Evolutionary conservation across 2,329 filamentous ascomycete genomes (phyloP).

Genomic region (Curvularia sp.): DNA sequence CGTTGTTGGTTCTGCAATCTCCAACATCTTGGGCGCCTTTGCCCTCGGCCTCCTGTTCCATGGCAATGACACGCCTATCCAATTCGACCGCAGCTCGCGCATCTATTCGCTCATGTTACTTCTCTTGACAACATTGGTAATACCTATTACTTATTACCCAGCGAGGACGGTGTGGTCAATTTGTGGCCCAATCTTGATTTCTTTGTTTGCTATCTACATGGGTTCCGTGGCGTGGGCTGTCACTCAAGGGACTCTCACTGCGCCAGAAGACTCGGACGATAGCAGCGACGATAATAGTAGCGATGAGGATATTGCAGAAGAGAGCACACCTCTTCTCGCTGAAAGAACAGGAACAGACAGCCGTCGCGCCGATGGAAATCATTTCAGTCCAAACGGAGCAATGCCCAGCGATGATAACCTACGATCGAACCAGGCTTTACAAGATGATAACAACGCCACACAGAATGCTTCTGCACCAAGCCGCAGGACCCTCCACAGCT

Average conservation of each 20-base stretch:
- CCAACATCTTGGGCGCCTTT: conserved; percentile 64
- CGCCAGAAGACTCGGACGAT: conserved; percentile 54
- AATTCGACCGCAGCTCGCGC: conserved; percentile 59
- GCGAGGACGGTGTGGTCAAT: neutral
- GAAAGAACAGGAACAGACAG: neutral
- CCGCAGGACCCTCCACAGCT: neutral
- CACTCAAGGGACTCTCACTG: conserved; percentile 51
- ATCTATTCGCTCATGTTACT: conserved; percentile 57
- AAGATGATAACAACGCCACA: neutral
- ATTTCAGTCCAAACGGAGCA: neutral
- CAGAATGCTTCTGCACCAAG: neutral
- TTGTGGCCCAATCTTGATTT: conserved; percentile 40
- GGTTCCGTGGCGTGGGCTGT: conserved; percentile 56
- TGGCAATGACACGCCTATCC: conserved; percentile 22
- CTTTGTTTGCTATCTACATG: conserved; percentile 55
- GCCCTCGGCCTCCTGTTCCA: conserved; percentile 60
- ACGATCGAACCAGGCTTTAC: neutral
- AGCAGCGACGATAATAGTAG: conserved; percentile 33
- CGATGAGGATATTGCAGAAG: conserved; percentile 32
- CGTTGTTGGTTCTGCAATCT: conserved; percentile 61
- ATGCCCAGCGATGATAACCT: neutral
- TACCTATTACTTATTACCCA: neutral
- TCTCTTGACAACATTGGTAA: conserved; percentile 20
- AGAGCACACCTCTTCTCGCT: neutral
- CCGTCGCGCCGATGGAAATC: neutral